phyloP scores from a whole-genome alignment of 2,329 filamentous ascomycete species.

The Fusarium sublunatum region DNA sequence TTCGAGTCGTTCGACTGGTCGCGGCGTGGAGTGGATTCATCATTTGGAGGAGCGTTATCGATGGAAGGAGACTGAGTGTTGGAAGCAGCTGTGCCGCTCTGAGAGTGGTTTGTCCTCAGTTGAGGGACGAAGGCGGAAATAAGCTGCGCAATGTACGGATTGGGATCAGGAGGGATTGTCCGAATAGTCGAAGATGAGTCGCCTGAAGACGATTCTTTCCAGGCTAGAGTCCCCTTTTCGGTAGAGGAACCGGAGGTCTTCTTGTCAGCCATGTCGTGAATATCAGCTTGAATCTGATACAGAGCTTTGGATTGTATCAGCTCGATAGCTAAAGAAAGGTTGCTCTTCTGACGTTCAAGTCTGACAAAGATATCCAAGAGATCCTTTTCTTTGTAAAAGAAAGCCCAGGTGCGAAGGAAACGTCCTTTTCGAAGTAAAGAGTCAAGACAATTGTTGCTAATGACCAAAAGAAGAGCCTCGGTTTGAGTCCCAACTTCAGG shows the following conservation, averaged over 20 bases:
- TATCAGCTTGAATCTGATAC: slow-evolving; percentile 35
- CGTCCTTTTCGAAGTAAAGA: not conserved
- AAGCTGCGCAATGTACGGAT: not conserved
- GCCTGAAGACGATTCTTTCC: not conserved
- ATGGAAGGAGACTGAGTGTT: not conserved
- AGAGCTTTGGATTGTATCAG: slow-evolving; percentile 55
- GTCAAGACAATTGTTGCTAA: slow-evolving; percentile 19
- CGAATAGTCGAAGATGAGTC: not conserved
- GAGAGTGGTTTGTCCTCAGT: too few species aligned
- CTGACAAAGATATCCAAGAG: slow-evolving; percentile 27
- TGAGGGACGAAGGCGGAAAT: not conserved
- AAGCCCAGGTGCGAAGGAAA: not conserved
- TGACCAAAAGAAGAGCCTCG: slow-evolving; percentile 20
- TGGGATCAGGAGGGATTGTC: not conserved
- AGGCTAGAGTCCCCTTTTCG: too few species aligned
- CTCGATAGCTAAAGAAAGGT: slow-evolving; percentile 15
- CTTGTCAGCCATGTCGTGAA: slow-evolving; percentile 4
- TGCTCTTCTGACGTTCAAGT: slow-evolving; percentile 37
- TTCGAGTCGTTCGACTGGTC: too few species aligned
- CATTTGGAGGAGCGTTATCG: too few species aligned
- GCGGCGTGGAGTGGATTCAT: not conserved
- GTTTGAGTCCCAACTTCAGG: slow-evolving; percentile 32
- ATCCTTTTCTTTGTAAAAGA: slow-evolving; percentile 18
- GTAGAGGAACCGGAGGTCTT: not conserved
- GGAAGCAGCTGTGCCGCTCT: rapidly evolving